Evolutionary conservation across 805 yeast species (phyloP), one percentile per base, ranked within the genome.

Genomic region (Wickerhamiella shivajii): DNA sequence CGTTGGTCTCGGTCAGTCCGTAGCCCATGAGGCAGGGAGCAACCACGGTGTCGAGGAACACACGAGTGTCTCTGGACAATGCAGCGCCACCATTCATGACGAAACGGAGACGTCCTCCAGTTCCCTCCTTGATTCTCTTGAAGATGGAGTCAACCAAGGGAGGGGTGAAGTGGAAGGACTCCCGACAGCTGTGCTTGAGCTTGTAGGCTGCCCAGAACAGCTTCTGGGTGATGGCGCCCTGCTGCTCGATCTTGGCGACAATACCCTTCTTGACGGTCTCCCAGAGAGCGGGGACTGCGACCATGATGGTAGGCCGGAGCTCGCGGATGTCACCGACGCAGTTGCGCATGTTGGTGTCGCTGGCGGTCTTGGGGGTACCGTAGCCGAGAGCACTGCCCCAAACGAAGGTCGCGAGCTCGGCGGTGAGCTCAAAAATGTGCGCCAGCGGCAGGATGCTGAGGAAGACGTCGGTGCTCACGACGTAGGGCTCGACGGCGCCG

Each of bases 201-300:
- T 68, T 66, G 59, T 63, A 83, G 7, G 93, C 87, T 18, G 71
- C 65, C 97, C 98, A 90, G 55, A 90, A 90, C 28, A 87, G 50
- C 54, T 71, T 78, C 59, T 83, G 93, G 20, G 69, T 66, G 16
- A 74, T 46, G 11, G 71, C 47, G 12, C 93, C 77, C 48, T 66
- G 64, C 48, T 71, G 67, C 44, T 65, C 62, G 44, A 90, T 69
- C 60, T 85, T 84, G 36, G 69, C 69, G 38, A 81, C 40, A 39
- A 90, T 77, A 39, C 98, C 98, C 64, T 90, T 90, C 57, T 85
- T 77, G 40, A 90, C 81, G 24, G 77, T 67, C 64, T 90, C 98
- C 93, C 95, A 90, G 34, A 90, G 96, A 4, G 97, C 94, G 12
- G 96, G 96, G 37, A 90, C 98, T 57, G 95, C 98, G 44, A 84